Percentiles rank a stretch among this genome's conserved stretches.
phyloP scores from a whole-genome alignment of 352 stramenopile species.

The Peronospora farinosa region DNA sequence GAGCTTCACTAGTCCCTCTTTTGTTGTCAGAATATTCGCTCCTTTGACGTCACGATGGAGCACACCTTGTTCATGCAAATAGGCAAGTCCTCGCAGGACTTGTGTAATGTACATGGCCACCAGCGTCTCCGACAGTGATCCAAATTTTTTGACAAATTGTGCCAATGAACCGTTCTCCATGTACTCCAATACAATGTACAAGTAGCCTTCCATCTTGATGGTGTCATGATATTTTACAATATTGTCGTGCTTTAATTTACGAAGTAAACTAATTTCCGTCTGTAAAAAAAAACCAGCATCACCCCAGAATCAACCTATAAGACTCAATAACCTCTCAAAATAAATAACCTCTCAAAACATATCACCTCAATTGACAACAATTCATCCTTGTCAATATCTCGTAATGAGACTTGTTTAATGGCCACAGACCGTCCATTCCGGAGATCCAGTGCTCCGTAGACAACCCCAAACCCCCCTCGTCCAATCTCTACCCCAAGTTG shows the following conservation, averaged over 20 bases:
- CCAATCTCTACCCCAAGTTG: slow-evolving; percentile 90
- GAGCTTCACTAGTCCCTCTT: slow-evolving; percentile 88
- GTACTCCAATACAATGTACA: slow-evolving; percentile 89
- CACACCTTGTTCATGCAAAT: slow-evolving; percentile 89
- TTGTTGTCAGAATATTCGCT: slow-evolving; percentile 91
- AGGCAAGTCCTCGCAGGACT: slow-evolving; percentile 84
- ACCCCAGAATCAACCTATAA: too few species aligned
- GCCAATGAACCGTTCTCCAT: slow-evolving; percentile 92
- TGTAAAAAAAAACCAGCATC: slow-evolving; percentile 21
- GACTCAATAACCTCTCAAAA: not conserved
- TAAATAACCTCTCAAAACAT: too few species aligned
- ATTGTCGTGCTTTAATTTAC: slow-evolving; percentile 91
- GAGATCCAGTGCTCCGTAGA: slow-evolving; percentile 85
- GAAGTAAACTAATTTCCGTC: slow-evolving; percentile 88
- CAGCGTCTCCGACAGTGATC: slow-evolving; percentile 85
- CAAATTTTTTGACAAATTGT: slow-evolving; percentile 91
- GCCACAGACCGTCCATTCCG: slow-evolving; percentile 77
- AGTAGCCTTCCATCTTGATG: slow-evolving; percentile 76
- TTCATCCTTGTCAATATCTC: slow-evolving; percentile 81
- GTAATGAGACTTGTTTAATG: slow-evolving; percentile 83
- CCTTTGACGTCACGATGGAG: slow-evolving; percentile 91
- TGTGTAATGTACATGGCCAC: slow-evolving; percentile 91
- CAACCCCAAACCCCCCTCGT: slow-evolving; percentile 85
- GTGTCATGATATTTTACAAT: slow-evolving; percentile 95
- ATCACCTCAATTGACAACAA: slow-evolving; percentile 69